These are phyloP conservation scores for Diphasiastrum complanatum DNA, from an alignment of 83 land plant species.

Conservation along the genomic window DNA sequence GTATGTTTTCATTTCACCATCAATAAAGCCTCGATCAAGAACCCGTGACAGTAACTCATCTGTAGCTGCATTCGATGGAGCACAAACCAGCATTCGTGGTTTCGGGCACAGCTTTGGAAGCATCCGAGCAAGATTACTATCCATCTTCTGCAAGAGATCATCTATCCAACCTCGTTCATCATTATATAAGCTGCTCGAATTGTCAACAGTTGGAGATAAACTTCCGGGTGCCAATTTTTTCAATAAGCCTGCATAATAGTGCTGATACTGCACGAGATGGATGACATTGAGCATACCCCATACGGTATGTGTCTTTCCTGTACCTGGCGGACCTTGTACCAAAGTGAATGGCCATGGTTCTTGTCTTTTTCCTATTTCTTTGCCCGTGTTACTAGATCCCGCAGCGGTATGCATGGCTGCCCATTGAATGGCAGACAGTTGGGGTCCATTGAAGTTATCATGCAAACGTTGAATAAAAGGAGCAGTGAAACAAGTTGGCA, in stretches of 20 bases:
- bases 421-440: conserved; percentile 95
- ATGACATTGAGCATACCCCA: conserved; percentile 99
- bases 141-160: conserved; percentile 96
- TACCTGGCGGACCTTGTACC: conserved; percentile 99
- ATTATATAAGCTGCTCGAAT: conserved; percentile 43
- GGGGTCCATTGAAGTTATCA: conserved; percentile 75
- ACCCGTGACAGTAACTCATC: conserved; percentile 93
- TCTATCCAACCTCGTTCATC: conserved; percentile 71
- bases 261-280: conserved; percentile 97
- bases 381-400: conserved; percentile 43
- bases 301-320: conserved; percentile 97
- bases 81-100: conserved; percentile 97
- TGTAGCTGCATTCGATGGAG: conserved; percentile 99
- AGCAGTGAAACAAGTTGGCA: conserved; percentile 89
- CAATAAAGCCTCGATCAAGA: conserved; percentile 94
- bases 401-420: conserved; percentile 98
- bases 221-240: conserved; percentile 97
- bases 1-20: conserved; percentile 97
- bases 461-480: conserved; percentile 73
- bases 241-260: conserved; percentile 82
- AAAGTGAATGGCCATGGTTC: conserved; percentile 97
- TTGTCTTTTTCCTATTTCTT: conserved; percentile 44
- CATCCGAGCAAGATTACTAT: conserved; percentile 68
- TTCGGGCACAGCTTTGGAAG: conserved; percentile 97
- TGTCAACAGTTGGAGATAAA: conserved; percentile 35